Percentiles rank a stretch among this genome's conserved stretches.
These are phyloP conservation scores for Syzygium aqueum DNA, from an alignment of 345 rosid genomes.

Conservation along the genomic window DNA sequence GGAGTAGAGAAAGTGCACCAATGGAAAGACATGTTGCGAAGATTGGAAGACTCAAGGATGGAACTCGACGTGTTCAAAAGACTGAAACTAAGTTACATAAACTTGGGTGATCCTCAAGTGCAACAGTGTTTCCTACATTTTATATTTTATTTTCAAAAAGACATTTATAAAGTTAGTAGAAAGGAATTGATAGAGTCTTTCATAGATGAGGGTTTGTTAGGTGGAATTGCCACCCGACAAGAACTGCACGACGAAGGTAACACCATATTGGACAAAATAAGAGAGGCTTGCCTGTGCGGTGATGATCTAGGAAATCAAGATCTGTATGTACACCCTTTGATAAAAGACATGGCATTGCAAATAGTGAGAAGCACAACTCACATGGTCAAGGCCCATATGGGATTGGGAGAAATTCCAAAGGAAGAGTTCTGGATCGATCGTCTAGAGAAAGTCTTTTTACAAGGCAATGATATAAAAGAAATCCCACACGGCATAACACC, in stretches of 20 bases:
- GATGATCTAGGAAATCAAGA: neutral
- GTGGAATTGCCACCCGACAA: neutral
- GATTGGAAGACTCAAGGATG: neutral
- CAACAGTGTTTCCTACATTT: constrained; percentile 16
- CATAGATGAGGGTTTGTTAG: constrained; percentile 12
- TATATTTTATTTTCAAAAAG: neutral
- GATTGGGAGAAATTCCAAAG: neutral
- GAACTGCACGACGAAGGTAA: accelerated
- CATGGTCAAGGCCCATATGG: neutral
- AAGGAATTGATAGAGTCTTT: neutral
- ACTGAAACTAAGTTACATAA: constrained; percentile 7
- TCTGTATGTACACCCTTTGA: constrained; percentile 5
- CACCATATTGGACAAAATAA: neutral
- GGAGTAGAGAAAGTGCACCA: neutral
- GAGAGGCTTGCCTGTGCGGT: neutral
- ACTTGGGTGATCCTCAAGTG: neutral
- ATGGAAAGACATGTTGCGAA: neutral
- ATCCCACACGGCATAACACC: neutral
- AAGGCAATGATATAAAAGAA: accelerated
- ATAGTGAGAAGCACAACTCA: neutral
- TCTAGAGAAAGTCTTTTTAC: neutral
- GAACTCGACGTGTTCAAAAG: neutral
- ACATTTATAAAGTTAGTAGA: too few species aligned
- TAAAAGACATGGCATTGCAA: constrained; percentile 11
- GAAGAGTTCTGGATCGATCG: neutral